Percentiles rank a stretch among this genome's conserved stretches.
Evolutionary conservation across 306 rosid genomes (phyloP).

Genomic region (Cyamopsis tetragonoloba): DNA sequence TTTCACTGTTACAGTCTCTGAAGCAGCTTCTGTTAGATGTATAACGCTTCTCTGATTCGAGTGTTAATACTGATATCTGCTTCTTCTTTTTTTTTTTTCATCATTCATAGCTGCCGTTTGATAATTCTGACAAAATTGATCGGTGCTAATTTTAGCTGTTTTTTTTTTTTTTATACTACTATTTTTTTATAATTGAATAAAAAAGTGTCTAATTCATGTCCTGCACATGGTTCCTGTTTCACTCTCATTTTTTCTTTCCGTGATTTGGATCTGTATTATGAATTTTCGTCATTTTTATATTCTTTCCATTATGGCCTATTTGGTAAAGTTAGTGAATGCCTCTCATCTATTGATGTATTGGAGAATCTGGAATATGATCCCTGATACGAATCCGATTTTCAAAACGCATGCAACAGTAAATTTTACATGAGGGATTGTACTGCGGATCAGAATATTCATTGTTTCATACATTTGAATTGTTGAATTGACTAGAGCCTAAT

Average conservation of each 20-base stretch:
- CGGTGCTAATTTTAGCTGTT: background rate
- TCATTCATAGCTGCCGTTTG: background rate
- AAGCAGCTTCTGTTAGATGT: background rate
- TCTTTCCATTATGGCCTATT: background rate
- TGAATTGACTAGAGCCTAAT: background rate
- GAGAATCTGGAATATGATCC: too few relatives aligned
- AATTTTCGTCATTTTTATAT: background rate
- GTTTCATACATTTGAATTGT: background rate
- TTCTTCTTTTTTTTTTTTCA: background rate
- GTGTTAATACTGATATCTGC: background rate
- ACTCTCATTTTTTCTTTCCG: background rate
- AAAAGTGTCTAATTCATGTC: background rate
- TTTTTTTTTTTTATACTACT: background rate
- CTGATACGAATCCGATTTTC: background rate
- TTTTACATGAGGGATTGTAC: background rate
- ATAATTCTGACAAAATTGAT: background rate
- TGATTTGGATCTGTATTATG: slow-evolving; percentile 12
- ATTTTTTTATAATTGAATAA: background rate
- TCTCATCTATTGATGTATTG: background rate
- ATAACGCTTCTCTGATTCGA: slow-evolving; percentile 5
- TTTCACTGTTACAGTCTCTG: background rate
- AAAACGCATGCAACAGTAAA: background rate
- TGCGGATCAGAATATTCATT: background rate
- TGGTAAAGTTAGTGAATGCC: background rate
- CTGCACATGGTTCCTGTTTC: background rate